A percentile compares a stretch with the other conserved stretches of the same genome.
These are phyloP conservation scores for Aspergillus ellipticus DNA, from an alignment of 495 filamentous ascomycete genomes.

Conservation along the genomic window DNA sequence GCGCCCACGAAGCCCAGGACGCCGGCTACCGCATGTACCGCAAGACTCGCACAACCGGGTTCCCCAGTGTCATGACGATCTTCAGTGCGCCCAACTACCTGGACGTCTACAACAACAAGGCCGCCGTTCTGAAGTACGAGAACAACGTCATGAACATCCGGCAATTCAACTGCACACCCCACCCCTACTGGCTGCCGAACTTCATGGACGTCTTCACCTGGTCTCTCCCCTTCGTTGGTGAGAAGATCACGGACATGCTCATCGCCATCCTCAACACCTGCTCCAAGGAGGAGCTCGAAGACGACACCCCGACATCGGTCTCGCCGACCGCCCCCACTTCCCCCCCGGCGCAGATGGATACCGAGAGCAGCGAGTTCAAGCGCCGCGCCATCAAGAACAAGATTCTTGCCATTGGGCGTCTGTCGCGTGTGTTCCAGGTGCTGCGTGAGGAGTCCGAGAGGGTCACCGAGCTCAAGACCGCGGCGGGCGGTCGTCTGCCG, in stretches of 20 bases:
- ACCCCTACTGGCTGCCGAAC: constrained; percentile 98
- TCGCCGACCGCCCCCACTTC: constrained; percentile 64
- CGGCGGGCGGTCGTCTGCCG: constrained; percentile 86
- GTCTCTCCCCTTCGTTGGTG: constrained; percentile 97
- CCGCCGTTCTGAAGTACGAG: constrained; percentile 96
- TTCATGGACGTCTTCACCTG: constrained; percentile 99
- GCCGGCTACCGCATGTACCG: constrained; percentile 98
- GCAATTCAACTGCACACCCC: constrained; percentile 98
- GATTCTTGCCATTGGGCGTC: constrained; percentile 92
- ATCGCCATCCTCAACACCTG: constrained; percentile 97
- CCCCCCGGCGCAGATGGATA: constrained; percentile 66
- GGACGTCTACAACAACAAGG: constrained; percentile 99
- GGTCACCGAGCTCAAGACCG: constrained; percentile 96
- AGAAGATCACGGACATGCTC: constrained; percentile 99
- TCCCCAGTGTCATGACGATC: constrained; percentile 99
- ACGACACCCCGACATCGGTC: constrained; percentile 66
- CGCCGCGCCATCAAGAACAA: constrained; percentile 98
- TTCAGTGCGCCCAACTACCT: constrained; percentile 98
- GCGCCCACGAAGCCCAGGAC: constrained; percentile 98
- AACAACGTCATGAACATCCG: constrained; percentile 99
- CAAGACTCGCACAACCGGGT: constrained; percentile 95
- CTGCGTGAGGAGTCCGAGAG: constrained; percentile 95
- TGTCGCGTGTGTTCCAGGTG: constrained; percentile 98
- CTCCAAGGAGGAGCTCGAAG: constrained; percentile 92
- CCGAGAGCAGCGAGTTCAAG: constrained; percentile 86